Evolutionary conservation across 352 stramenopile genomes (phyloP).

Genomic region (Thalassiosira mediterranea): DNA sequence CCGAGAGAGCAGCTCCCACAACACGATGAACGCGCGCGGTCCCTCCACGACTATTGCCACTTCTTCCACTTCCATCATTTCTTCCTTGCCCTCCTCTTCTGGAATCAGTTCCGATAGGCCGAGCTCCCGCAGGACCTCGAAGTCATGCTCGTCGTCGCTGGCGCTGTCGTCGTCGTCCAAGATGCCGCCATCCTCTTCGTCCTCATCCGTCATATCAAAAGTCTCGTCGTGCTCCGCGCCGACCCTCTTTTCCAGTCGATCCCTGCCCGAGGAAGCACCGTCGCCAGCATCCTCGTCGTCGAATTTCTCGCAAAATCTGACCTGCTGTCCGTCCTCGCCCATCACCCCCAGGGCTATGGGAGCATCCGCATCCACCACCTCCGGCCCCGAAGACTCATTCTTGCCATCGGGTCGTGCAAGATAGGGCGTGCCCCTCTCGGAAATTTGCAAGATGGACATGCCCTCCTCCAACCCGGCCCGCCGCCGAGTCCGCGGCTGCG

Average conservation of each 20-base stretch:
- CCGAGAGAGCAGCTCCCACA: constrained; percentile 64
- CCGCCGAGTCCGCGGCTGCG: not conserved
- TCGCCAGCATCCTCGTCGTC: not conserved
- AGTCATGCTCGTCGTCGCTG: constrained; percentile 37
- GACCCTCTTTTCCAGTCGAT: not conserved
- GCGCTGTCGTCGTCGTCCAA: constrained; percentile 17
- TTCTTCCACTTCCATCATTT: constrained; percentile 10
- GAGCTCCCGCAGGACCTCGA: constrained; percentile 54
- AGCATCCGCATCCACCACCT: constrained; percentile 8
- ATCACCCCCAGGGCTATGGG: constrained; percentile 9
- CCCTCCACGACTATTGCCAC: not conserved
- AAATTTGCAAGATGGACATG: constrained; percentile 11
- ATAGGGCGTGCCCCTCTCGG: constrained; percentile 12
- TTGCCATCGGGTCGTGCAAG: not conserved
- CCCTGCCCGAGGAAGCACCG: not conserved
- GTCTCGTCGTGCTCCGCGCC: not conserved
- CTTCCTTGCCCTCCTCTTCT: constrained; percentile 21
- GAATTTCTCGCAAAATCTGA: constrained; percentile 31
- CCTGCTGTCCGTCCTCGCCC: constrained; percentile 23
- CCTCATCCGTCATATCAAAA: not conserved
- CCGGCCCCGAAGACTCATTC: constrained; percentile 4
- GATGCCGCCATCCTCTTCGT: constrained; percentile 6
- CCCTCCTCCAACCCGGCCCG: not conserved
- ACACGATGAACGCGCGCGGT: constrained; percentile 53
- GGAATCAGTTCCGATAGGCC: constrained; percentile 34